These are phyloP conservation scores for Scenedesmus sp. DNA, from an alignment of 163 green algal species.

Conservation along the genomic window DNA sequence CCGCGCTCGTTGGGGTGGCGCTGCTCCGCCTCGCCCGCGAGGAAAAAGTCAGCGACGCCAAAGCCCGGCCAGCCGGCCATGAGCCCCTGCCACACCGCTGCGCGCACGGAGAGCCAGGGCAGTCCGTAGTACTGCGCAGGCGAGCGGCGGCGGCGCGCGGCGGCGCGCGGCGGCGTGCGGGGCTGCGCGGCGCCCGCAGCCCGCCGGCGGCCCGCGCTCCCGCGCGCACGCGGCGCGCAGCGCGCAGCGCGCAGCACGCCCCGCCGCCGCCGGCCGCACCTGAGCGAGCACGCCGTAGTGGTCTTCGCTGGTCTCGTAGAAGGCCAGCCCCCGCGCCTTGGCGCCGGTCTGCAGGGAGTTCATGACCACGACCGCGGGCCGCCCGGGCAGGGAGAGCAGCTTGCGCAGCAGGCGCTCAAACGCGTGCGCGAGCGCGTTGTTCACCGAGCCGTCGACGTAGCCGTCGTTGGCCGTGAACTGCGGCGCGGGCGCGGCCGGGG, in stretches of 20 bases:
- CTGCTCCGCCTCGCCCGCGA: not conserved
- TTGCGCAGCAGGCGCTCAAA: constrained; percentile 62
- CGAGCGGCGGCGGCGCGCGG: too few relatives aligned
- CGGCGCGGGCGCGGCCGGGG: too few relatives aligned
- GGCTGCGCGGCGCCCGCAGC: too few relatives aligned
- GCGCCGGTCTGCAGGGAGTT: constrained; percentile 14
- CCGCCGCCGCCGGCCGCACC: too few relatives aligned
- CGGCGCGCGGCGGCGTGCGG: too few relatives aligned
- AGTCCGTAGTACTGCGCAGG: constrained; percentile 38
- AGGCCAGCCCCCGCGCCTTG: constrained; percentile 6
- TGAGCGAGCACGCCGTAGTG: constrained; percentile 24
- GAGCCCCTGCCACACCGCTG: constrained; percentile 15
- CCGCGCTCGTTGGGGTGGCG: not conserved
- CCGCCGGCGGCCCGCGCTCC: too few relatives aligned
- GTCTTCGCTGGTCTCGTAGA: constrained; percentile 29
- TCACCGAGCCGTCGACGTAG: not conserved
- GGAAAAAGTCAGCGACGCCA: constrained; percentile 9
- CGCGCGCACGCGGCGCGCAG: too few relatives aligned
- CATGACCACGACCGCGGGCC: constrained; percentile 53
- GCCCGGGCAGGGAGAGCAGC: constrained; percentile 48
- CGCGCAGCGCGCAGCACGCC: too few relatives aligned
- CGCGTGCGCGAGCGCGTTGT: constrained; percentile 6
- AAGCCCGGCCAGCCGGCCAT: not conserved
- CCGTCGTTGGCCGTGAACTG: constrained; percentile 36
- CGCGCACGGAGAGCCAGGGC: constrained; percentile 21